These are phyloP conservation scores for Rhodomyrtus psidioides DNA, from an alignment of 441 rosid species.

Conservation along the genomic window DNA sequence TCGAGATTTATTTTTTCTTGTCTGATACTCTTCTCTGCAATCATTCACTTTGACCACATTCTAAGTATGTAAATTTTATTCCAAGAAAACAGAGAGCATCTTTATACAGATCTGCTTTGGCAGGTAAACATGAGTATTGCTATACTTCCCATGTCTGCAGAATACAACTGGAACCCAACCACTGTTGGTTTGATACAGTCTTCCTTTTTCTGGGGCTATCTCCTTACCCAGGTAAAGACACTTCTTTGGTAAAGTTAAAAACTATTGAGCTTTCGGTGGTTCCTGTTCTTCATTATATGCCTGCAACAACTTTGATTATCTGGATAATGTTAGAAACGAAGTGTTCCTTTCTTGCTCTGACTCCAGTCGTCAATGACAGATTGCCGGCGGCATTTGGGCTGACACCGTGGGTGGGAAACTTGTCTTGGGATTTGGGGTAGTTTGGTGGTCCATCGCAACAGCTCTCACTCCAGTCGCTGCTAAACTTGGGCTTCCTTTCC, in stretches of 20 bases:
- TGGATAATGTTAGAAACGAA: not conserved
- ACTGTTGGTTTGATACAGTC: slow-evolving; percentile 90
- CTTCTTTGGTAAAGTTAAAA: not conserved
- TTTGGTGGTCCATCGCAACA: slow-evolving; percentile 95
- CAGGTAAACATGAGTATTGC: slow-evolving; percentile 98
- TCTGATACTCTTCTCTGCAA: not conserved
- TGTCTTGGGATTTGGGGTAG: slow-evolving; percentile 79
- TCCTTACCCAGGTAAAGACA: slow-evolving; percentile 66
- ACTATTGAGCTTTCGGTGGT: not conserved
- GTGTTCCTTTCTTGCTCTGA: slow-evolving; percentile 5
- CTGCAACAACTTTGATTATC: not conserved
- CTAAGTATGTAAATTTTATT: not conserved
- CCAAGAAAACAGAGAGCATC: not conserved
- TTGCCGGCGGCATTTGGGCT: slow-evolving; percentile 97
- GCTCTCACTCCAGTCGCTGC: slow-evolving; percentile 80
- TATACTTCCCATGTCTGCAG: slow-evolving; percentile 93
- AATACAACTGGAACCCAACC: slow-evolving; percentile 73
- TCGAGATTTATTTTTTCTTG: not conserved
- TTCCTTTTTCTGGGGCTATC: slow-evolving; percentile 97
- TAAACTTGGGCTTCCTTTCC: slow-evolving; percentile 72
- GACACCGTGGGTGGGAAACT: slow-evolving; percentile 82
- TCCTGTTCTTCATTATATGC: not conserved
- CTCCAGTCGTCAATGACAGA: slow-evolving; percentile 29
- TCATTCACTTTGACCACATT: not conserved
- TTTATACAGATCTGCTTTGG: slow-evolving; percentile 20